Base-by-base conservation (phyloP, 2,329 filamentous ascomycete species). In the Aplosporella prunicola region DNA sequence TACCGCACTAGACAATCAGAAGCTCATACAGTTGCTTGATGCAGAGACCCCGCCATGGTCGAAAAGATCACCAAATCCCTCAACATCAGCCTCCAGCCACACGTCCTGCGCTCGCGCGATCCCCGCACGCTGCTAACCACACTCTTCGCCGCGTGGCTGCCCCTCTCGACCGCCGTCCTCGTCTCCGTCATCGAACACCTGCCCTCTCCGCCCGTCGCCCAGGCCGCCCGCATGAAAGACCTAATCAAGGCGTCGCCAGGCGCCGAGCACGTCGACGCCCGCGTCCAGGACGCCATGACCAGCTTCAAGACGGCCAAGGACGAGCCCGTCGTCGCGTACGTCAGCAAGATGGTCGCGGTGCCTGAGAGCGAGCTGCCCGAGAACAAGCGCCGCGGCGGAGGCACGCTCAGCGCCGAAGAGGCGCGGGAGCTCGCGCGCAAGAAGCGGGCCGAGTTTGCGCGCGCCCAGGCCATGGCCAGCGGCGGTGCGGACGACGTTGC, bases 291-390 rank as follows among this genome's bases (percentile, higher is more conserved):
- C n/a, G 85, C 89, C 5, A 89, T 96, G 79, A 63, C 82, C 2
- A 70, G 78, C 0, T 95, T 93, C 55, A 83, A 82, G 51, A 75
- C 75, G 3, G 71, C 69, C 0, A 69, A 74, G 25, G 70, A 78
- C 0, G 81, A 82, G 40, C 88, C 89, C 0, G 78, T 93, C 0
- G 85, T 98, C 2, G 89, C 85, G 7, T 98, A 94, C 47, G 84
- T 98, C 43, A 96, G 89, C 63, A 98, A 98, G 58, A 95, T 98
- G 87, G 84, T 96, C 2, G 91, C 91, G 0, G 72, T 98, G 9
- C 89, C 87, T 0, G 85, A 93, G 52, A 95, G 85, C 58, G 89
- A 98, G 50, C 67, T 98, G 5, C 83, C 85, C 0, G 76, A 89
- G 35, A 94, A 94, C 57, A 93, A 82, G 58, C 73, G 85, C 30